Base-by-base conservation (phyloP, 2,329 filamentous ascomycete genomes). In the Verruconis gallopava region DNA sequence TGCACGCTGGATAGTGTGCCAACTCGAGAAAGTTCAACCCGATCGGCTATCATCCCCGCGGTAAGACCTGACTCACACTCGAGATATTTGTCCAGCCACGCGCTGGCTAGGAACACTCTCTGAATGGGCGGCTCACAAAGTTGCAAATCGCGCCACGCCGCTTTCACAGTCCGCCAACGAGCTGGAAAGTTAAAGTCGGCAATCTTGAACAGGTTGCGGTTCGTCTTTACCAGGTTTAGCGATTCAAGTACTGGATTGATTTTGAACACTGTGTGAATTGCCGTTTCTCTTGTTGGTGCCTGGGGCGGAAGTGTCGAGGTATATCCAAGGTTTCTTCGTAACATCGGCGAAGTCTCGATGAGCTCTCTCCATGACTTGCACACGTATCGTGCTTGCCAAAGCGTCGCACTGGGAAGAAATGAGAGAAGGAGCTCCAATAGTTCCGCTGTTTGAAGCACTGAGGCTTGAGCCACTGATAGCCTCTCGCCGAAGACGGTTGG, bases 221-320 rank as follows among this genome's bases (percentile, higher is more conserved):
- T 17, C 9, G 6, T 36, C 9, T 19, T 6, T 9, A 36, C 11
- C 9, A 36, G 12, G 12, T 19, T 36, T 36, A 36, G 18, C 13
- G 33, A 36, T 9, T 36, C 11, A 6, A 36, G 15, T 6, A 36
- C 33, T n/a, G 33, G 33, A 17, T 36, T 36, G 33, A 36, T 36
- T 11, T n/a, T 36, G 33, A 9, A 36, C 6, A 14, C 9, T 19
- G 6, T 9, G 11, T 30, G 11, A 14, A 30, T 11, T n/a, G 33
- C 12, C 18, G 12, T 36, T 30, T 30, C 25, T 9, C 18, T 9
- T 11, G 15, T 9, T 9, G 33, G 33, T 17, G 15, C 18, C 18
- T 14, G 12, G 11, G 33, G 13, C 18, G 6, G 6, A 17, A 11
- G 9, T 11, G 15, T 14, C 9, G 33, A 19, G 11, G 33, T 36